phyloP scores from a whole-genome alignment of 352 stramenopile species.

The Globisporangium perplexum region DNA sequence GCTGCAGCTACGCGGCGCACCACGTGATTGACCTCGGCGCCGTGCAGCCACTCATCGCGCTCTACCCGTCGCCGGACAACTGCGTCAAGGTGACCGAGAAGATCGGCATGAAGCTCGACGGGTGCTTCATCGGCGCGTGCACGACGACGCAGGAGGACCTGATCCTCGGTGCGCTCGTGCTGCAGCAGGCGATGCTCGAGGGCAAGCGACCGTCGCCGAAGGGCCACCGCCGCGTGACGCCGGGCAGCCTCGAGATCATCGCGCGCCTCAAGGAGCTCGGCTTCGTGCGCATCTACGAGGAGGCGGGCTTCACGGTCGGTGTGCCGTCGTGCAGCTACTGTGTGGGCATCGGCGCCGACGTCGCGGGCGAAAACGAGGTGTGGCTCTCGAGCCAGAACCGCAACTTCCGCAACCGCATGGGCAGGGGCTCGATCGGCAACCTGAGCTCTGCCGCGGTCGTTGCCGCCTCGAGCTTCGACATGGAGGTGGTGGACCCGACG shows the following conservation, averaged over 20 bases:
- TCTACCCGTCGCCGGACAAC: conserved; percentile 81
- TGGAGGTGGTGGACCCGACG: conserved; percentile 72
- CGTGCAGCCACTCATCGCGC: conserved; percentile 64
- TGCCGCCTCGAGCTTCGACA: conserved; percentile 76
- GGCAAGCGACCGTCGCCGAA: conserved; percentile 48
- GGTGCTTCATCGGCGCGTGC: conserved; percentile 84
- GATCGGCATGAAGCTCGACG: conserved; percentile 67
- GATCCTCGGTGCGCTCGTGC: conserved; percentile 69
- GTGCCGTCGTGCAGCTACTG: conserved; percentile 79
- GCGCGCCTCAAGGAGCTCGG: conserved; percentile 75
- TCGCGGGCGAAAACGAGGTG: conserved; percentile 76
- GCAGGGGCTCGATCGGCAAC: conserved; percentile 75
- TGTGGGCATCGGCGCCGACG: conserved; percentile 75
- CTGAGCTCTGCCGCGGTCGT: conserved; percentile 76
- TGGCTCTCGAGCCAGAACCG: conserved; percentile 83
- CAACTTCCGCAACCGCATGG: conserved; percentile 88
- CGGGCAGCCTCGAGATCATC: conserved; percentile 14
- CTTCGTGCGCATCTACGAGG: conserved; percentile 72
- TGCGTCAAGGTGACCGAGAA: conserved; percentile 66
- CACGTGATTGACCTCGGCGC: conserved; percentile 72
- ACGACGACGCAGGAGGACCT: conserved; percentile 81
- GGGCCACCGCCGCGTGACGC: conserved; percentile 73
- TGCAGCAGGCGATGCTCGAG: conserved; percentile 68
- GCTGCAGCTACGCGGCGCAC: conserved; percentile 66
- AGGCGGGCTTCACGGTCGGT: conserved; percentile 72